phyloP scores from a whole-genome alignment of 129 eudicot genomes.

The Cynara cardunculus region DNA sequence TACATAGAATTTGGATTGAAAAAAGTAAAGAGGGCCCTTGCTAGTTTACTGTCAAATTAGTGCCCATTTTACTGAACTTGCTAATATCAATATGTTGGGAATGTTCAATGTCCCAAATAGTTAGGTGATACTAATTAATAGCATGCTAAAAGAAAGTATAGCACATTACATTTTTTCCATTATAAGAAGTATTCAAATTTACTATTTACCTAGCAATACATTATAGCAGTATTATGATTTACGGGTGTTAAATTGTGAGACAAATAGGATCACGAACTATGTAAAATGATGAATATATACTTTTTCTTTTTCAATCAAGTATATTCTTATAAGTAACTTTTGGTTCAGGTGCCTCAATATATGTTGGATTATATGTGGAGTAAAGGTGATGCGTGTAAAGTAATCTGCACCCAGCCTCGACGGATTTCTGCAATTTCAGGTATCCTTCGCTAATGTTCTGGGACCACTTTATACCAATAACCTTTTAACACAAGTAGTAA shows the following conservation, averaged over 20 bases:
- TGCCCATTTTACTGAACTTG: neutral
- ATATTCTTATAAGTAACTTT: neutral
- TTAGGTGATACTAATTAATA: neutral
- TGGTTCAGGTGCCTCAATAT: slow-evolving; percentile 81
- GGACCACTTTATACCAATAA: neutral
- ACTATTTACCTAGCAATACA: neutral
- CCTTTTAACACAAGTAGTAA: neutral
- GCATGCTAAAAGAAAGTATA: neutral
- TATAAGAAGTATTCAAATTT: neutral
- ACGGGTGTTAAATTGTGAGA: neutral
- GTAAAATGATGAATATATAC: neutral
- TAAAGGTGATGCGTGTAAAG: slow-evolving; percentile 79
- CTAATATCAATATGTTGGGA: neutral
- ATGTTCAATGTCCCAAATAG: neutral
- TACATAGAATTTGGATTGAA: neutral
- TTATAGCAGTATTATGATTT: neutral
- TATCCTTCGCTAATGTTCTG: slow-evolving; percentile 11
- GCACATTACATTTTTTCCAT: neutral
- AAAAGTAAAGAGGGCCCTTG: neutral
- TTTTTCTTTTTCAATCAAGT: neutral
- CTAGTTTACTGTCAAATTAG: neutral
- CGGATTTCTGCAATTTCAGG: slow-evolving; percentile 96
- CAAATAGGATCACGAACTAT: neutral
- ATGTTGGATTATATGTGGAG: slow-evolving; percentile 80
- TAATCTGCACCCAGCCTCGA: slow-evolving; percentile 93